Evolutionary conservation across 179 eudicot genomes (phyloP), one percentile per base, ranked within the genome.

Genomic region (Silene vulgaris): DNA sequence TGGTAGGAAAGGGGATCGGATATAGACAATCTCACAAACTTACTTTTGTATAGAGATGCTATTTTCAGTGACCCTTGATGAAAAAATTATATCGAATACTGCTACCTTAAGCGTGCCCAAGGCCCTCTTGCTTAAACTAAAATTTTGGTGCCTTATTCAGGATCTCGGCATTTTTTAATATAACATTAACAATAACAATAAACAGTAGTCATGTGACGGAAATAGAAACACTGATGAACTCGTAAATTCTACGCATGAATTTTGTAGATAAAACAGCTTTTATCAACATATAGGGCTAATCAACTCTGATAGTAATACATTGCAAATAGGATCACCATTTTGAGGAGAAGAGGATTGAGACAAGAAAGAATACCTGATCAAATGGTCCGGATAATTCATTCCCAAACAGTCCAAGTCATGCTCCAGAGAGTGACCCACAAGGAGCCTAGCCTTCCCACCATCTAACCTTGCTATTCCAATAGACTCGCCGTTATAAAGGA

Each of bases 381-480:
- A 74, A 77, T 83, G 88, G 67, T 83, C 89, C 4, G 97, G 97
- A 82, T 91, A 91, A 60, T 65, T 54, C 78, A 90, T 76, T 45
- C 71, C 77, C 75, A 91, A 84, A 82, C 91, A 84, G 74, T 85
- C 84, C 83, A 91, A 77, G 73, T 91, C 93, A 67, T 84, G 81
- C 30, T 85, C 87, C 71, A 90, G 69, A n/a, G 82, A 77, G 80
- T 91, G 97, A 69, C 97, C 97, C 75, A 90, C 89, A 72, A 91
- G 95, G 86, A 89, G 82, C 77, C 79, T 85, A 65, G 92, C 92
- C 72, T 78, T 89, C 74, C 93, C 95, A 67, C 95, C 88, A 79
- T 84, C 77, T 80, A 85, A 43, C 62, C 92, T 78, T 59, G 81
- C 78, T 32, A 65, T 85, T 72, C 79, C 82, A 35, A 82, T 75